Base-by-base conservation (phyloP, 768 basidiomycete species). In the Pisolithus microcarpus region DNA sequence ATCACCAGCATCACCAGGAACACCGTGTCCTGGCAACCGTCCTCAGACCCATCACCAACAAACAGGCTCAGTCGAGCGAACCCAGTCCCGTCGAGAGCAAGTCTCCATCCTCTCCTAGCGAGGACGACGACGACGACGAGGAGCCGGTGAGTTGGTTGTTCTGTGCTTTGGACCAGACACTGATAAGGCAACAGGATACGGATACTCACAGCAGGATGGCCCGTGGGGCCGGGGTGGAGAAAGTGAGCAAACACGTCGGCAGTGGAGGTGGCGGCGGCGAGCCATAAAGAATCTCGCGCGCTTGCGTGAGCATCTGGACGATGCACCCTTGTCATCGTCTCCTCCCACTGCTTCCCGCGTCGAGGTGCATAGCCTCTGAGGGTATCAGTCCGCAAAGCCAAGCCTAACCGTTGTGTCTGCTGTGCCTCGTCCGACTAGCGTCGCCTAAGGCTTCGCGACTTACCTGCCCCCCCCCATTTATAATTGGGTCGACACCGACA, bases 191-290 rank as follows among this genome's bases (percentile, higher is more conserved):
- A 34, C 49, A 69, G 65, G 63, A 63, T 31, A 46, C 47, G n/a
- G n/a, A n/a, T n/a, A n/a, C n/a, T 10, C 16, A 26, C 18, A 59
- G 69, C 39, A 70, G 61, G 53, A 69, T 70, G 13, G 58, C 62
- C 3, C 56, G 68, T 0, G 66, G 68, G 19, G 68, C 68, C 8
- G 69, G 69, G 7, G 63, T 69, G 18, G 69, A 69, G 53, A 69
- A 69, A 54, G 56, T 69, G 48, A 70, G 69, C 50, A 58, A 64
- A 46, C 69, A 70, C 50, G 57, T 66, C 36, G 59, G 61, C 5
- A 43, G 43, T 30, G 60, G 57, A 44, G 46, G 36, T 46, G 57
- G 59, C 3, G 46, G 36, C 44, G 57, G 59, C 4, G 64, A 52
- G 49, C 38, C 54, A 36, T 42, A 15, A 30, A 23, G 36, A 16